Evolutionary conservation across 169 alveolate genomes (phyloP), one percentile per base, ranked within the genome.

Genomic region (Eimeria necatrix): DNA sequence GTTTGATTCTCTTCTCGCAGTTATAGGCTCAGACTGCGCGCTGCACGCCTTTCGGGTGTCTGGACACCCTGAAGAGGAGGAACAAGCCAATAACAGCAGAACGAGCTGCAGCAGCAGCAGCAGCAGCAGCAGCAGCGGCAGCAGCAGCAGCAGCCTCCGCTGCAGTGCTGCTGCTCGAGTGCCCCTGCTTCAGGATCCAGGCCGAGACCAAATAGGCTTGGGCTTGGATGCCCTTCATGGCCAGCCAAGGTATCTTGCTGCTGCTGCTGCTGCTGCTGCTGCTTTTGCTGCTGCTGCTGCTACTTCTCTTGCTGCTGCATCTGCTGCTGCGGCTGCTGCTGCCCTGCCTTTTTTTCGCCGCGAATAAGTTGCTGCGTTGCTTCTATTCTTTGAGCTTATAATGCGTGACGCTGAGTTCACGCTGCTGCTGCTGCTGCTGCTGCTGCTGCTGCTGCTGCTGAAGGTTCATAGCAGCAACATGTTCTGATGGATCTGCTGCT

Each of bases 21-120:
- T 73, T 14, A 73, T 73, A n/a, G 83, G 83, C 83, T 73, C 83
- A 24, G 83, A 73, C 51, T 73, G 83, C 83, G 83, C 83, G 8
- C 24, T 73, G 83, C 83, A 73, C 24, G 83, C 83, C 8, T 73
- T 26, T 73, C 48, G 83, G 51, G 83, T 73, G 56, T 26, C 52
- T 9, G 46, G 83, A 41, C 48, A 73, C 56, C 56, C 83, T n/a
- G 52, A 41, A 9, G 48, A 22, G n/a, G 83, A 26, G 22, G 83
- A 24, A n/a, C 22, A 22, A 73, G 52, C 16, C 83, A 73, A 48
- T 48, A 41, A 48, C 83, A 73, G 83, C 83, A 61, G 74, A n/a
- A 61, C 41, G 41, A 61, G n/a, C 73, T 18, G 16, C 73, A 61
- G 22, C 74, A 61, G n/a, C 74, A 61, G 22, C 24, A 61, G 74